Evolutionary conservation across 2,329 filamentous ascomycete species (phyloP).

Genomic region (Dothideomycetes sp.): DNA sequence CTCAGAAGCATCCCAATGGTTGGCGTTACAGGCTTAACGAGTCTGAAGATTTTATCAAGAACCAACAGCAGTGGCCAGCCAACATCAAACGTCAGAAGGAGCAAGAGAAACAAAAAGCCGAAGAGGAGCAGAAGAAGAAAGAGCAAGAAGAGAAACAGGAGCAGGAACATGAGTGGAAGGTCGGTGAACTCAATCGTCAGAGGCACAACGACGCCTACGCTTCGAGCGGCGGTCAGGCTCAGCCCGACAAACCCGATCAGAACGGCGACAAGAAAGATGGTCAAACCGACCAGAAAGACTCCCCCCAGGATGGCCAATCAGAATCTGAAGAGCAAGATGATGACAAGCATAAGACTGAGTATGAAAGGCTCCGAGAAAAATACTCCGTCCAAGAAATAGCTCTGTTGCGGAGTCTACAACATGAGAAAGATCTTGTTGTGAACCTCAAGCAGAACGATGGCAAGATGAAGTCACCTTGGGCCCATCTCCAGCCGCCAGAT

Average conservation of each 20-base stretch:
- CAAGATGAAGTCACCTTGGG: slow-evolving; percentile 30
- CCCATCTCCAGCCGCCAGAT: slow-evolving; percentile 24
- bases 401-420: slow-evolving; percentile 32
- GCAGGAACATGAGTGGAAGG: slow-evolving; percentile 24
- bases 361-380: slow-evolving; percentile 25
- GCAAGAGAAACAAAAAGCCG: slow-evolving; percentile 21
- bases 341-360: slow-evolving; percentile 3
- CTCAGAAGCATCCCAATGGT: slow-evolving; percentile 36
- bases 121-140: slow-evolving; percentile 20
- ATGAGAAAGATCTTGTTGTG: slow-evolving; percentile 37
- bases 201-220: slow-evolving; percentile 33
- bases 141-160: slow-evolving; percentile 17
- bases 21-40: slow-evolving; percentile 44
- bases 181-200: slow-evolving; percentile 20
- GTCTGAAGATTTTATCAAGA: slow-evolving; percentile 43
- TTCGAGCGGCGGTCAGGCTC: slow-evolving; percentile 2
- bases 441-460: slow-evolving; percentile 37
- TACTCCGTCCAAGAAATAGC: slow-evolving; percentile 37
- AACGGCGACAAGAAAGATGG: slow-evolving; percentile 14
- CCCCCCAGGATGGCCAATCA: slow-evolving; percentile 9
- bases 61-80: slow-evolving; percentile 39
- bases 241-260: slow-evolving; percentile 16
- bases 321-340: slow-evolving; percentile 12
- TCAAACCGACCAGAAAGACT: neutral
- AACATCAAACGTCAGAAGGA: slow-evolving; percentile 33